These are phyloP conservation scores for Leucoagaricus sp. DNA, from an alignment of 1,284 basidiomycete species.

Conservation along the genomic window DNA sequence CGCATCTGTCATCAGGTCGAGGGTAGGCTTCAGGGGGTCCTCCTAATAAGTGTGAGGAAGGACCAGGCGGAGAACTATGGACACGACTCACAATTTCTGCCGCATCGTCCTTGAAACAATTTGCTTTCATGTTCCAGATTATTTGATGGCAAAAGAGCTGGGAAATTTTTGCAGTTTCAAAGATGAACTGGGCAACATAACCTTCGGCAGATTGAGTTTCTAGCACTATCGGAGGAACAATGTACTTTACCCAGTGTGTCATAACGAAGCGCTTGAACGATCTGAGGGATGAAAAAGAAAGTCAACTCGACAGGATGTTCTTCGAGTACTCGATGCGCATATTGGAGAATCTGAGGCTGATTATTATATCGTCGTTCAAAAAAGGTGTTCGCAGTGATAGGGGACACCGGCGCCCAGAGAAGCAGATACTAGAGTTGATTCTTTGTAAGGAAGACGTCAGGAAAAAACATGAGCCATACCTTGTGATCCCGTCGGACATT, in stretches of 20 bases:
- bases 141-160: conserved; percentile 99
- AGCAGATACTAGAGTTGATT: conserved; percentile 66
- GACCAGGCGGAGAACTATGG: neutral
- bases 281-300: conserved; percentile 99
- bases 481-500: conserved; percentile 69
- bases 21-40: conserved; percentile 92
- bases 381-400: conserved; percentile 84
- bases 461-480: conserved; percentile 40
- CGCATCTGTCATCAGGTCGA: conserved; percentile 86
- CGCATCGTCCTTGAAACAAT: conserved; percentile 91
- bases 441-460: conserved; percentile 13
- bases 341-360: conserved; percentile 90
- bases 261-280: conserved; percentile 92
- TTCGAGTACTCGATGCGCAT: conserved; percentile 94
- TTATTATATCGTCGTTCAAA: conserved; percentile 85
- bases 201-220: conserved; percentile 45
- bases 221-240: neutral
- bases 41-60: conserved; percentile 50
- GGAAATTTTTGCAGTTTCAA: conserved; percentile 96
- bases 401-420: conserved; percentile 89
- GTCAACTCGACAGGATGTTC: conserved; percentile 94
- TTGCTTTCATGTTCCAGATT: conserved; percentile 99
- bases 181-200: conserved; percentile 95
- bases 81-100: conserved; percentile 64
- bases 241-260: conserved; percentile 75